phyloP scores from a whole-genome alignment of 1,284 basidiomycete genomes.

The Hemileia vastatrix region DNA sequence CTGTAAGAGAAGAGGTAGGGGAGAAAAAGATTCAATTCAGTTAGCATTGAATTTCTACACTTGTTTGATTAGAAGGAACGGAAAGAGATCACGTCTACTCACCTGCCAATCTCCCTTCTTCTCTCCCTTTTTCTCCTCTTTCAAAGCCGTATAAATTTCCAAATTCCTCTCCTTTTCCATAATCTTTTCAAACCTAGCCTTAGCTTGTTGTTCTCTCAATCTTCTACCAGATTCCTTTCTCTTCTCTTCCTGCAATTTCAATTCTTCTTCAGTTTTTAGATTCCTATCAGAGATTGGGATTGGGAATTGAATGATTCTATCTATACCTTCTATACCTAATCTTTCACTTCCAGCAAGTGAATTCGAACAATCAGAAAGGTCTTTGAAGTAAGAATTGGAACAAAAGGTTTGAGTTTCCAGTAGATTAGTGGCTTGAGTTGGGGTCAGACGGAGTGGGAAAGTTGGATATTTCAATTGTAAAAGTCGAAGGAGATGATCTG shows the following conservation, averaged over 20 bases:
- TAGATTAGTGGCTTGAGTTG: slow-evolving; percentile 50
- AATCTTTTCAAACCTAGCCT: slow-evolving; percentile 75
- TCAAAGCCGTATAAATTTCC: slow-evolving; percentile 58
- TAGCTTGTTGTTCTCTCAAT: slow-evolving; percentile 83
- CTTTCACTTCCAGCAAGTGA: too few relatives aligned
- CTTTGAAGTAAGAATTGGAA: too few relatives aligned
- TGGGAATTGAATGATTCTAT: slow-evolving; percentile 74
- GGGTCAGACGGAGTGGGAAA: slow-evolving; percentile 56
- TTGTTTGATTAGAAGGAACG: too few relatives aligned
- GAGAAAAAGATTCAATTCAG: too few relatives aligned
- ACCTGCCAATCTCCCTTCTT: slow-evolving; percentile 66
- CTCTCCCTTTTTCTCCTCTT: slow-evolving; percentile 56
- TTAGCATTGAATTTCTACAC: too few relatives aligned
- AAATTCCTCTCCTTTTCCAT: too few relatives aligned
- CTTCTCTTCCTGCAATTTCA: slow-evolving; percentile 64
- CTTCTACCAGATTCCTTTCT: slow-evolving; percentile 74
- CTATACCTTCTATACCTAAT: slow-evolving; percentile 59
- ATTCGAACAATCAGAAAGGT: too few relatives aligned
- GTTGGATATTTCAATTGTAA: slow-evolving; percentile 90
- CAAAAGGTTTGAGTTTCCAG: too few relatives aligned
- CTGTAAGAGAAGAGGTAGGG: too few relatives aligned
- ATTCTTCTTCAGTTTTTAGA: slow-evolving; percentile 85
- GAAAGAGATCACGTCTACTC: too few relatives aligned
- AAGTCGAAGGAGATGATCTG: slow-evolving; percentile 81
- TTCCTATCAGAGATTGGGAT: slow-evolving; percentile 58